Evolutionary conservation across 257 asterid genomes (phyloP), one percentile per base, ranked within the genome.

Genomic region (Penstemon newberryi): DNA sequence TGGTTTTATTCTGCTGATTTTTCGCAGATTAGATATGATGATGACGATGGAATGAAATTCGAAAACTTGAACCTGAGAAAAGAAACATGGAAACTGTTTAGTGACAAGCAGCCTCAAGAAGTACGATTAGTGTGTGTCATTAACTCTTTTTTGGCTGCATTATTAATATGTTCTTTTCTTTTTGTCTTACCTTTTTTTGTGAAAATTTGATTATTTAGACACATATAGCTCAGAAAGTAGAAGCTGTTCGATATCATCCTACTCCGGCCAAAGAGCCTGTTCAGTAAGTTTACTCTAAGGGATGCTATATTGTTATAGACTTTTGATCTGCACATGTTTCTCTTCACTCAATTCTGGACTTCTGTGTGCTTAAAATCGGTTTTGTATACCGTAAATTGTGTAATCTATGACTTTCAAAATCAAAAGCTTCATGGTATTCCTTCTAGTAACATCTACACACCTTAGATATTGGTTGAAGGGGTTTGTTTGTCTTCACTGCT

Each of bases 21-120:
- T 10, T 70, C 66, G 73, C 76, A 87, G 91, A 65, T 87, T 65
- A 1, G 55, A 25, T 79, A 87, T 47, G 85, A 72, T 67, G 91
- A 87, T 56, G 68, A 73, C 54, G 68, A 73, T 51, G 84, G 70
- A 41, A 63, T 54, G 45, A n/a, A n/a, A n/a, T n/a, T n/a, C n/a
- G 87, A 85, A 72, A 57, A 6, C 15, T 65, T 87, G 76, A 76
- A 78, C 60, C 83, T 87, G 33, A 54, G 38, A 62, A 59, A 58
- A 71, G 86, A 87, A 77, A 80, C 49, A 43, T 85, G 91, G 92
- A 63, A 80, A 63, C 54, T 57, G 39, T 37, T 71, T 52, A 55
- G 39, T 62, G 71, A 74, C 10, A 33, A 44, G 54, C 56, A 19
- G 72, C 69, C 62, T 56, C 65, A 52, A 51, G 72, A 63, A 69